A percentile compares a stretch with the other conserved stretches of the same genome.
These are phyloP conservation scores for Cafeteria roenbergensis DNA, from an alignment of 108 stramenopile species.

Conservation along the genomic window DNA sequence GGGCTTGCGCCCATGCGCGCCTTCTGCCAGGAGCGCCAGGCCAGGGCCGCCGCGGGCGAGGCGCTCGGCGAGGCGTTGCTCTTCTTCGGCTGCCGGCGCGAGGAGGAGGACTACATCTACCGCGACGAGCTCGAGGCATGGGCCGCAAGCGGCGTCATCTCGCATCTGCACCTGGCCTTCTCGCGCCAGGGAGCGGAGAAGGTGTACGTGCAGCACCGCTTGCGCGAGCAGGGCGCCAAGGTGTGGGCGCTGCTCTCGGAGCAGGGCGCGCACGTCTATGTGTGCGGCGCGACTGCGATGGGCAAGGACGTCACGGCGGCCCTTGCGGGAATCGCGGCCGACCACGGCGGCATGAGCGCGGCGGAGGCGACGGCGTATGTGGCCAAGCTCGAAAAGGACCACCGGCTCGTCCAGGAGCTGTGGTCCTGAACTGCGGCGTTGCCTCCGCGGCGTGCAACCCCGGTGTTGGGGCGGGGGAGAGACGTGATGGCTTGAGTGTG, in stretches of 20 bases:
- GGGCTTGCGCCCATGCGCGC: conserved; percentile 95
- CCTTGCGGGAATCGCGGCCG: conserved; percentile 27
- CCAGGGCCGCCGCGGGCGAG: background rate
- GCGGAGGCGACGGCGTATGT: background rate
- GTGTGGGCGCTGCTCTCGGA: conserved; percentile 56
- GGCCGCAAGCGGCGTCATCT: conserved; percentile 49
- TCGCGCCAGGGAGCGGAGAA: conserved; percentile 62
- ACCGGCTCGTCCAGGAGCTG: background rate
- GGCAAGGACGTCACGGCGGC: conserved; percentile 69
- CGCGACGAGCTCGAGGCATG: conserved; percentile 62
- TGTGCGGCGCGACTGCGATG: conserved; percentile 80
- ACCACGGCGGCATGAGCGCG: background rate
- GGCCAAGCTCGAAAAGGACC: background rate
- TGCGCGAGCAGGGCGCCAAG: conserved; percentile 40
- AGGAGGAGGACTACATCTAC: conserved; percentile 73
- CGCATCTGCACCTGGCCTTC: conserved; percentile 66
- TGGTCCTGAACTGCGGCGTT: no score
- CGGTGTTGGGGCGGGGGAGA: no score
- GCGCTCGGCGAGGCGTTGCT: conserved; percentile 54
- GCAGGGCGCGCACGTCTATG: conserved; percentile 51
- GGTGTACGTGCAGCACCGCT: conserved; percentile 85
- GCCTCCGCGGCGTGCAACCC: no score
- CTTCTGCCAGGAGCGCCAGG: conserved; percentile 72
- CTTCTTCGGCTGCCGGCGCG: conserved; percentile 87
- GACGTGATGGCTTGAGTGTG: no score